Conservation (phyloP, 148 eudicot species). For the Nepenthes gracilis region DNA sequence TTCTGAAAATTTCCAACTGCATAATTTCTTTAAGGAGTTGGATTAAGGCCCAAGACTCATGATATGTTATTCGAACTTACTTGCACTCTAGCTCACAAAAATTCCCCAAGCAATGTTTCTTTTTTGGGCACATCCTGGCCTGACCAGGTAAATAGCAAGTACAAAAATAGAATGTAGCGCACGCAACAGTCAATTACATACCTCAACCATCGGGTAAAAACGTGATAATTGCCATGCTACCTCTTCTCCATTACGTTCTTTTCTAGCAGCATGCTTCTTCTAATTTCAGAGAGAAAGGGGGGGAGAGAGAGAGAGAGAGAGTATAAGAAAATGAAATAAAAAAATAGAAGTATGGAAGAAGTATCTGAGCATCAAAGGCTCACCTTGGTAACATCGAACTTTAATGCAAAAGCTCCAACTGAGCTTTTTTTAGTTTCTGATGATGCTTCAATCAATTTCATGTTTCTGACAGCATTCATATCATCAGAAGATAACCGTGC, state of each 20-base stretch:
- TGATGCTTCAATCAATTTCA: constrained; percentile 72
- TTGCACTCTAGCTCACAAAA: no score
- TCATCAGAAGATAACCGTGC: constrained; percentile 74
- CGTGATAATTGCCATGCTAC: constrained; percentile 75
- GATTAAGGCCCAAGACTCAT: no score
- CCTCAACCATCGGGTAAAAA: constrained; percentile 94
- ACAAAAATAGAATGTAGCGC: background rate
- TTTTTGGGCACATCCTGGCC: no score
- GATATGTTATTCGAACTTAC: no score
- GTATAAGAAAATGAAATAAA: constrained; percentile 5
- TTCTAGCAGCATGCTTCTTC: constrained; percentile 83
- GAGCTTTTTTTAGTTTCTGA: constrained; percentile 73
- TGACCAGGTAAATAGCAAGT: background rate
- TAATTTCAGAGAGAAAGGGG: constrained; percentile 11
- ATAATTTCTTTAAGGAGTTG: no score
- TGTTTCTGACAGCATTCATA: constrained; percentile 75
- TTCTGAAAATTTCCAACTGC: no score
- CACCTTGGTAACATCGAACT: constrained; percentile 84
- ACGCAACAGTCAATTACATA: constrained; percentile 8
- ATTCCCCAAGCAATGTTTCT: no score
- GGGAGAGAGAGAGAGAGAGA: constrained; percentile 4
- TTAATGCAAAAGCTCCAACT: constrained; percentile 47
- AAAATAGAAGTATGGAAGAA: constrained; percentile 4
- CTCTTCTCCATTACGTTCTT: constrained; percentile 83
- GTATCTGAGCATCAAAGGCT: background rate